phyloP scores from a whole-genome alignment of 495 filamentous ascomycete genomes.

The Thozetella sp. region DNA sequence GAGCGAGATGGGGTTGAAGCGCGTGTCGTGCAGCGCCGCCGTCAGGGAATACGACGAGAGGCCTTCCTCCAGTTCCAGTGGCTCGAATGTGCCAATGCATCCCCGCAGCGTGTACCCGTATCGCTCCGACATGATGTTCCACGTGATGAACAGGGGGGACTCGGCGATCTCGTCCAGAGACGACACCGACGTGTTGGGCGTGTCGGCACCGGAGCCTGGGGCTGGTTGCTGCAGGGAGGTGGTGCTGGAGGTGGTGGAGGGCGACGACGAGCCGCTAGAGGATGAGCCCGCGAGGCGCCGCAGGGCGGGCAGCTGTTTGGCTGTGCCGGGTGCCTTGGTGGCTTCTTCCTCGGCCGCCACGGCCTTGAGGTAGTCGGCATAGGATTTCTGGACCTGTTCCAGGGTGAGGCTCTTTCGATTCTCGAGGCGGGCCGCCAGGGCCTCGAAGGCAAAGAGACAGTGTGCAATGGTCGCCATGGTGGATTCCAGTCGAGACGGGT shows the following conservation, averaged over 20 bases:
- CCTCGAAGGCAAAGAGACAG: constrained; percentile 92
- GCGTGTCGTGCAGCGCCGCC: constrained; percentile 85
- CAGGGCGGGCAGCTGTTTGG: constrained; percentile 39
- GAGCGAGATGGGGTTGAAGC: constrained; percentile 74
- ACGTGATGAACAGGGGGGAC: constrained; percentile 89
- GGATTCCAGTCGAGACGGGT: too few relatives aligned
- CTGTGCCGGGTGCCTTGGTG: constrained; percentile 15
- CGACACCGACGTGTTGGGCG: constrained; percentile 35
- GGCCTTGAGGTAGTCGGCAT: constrained; percentile 53
- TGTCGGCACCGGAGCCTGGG: constrained; percentile 17
- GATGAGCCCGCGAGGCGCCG: constrained; percentile 30
- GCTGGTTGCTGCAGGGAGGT: constrained; percentile 17
- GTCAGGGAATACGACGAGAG: constrained; percentile 83
- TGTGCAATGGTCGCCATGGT: constrained; percentile 82
- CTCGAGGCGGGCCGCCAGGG: constrained; percentile 58
- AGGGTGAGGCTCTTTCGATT: constrained; percentile 52
- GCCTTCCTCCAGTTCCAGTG: constrained; percentile 71
- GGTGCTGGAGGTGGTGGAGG: constrained; percentile 22
- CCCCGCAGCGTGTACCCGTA: constrained; percentile 73
- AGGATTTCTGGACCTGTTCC: constrained; percentile 69
- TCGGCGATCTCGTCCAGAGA: constrained; percentile 31
- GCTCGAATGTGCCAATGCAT: constrained; percentile 95
- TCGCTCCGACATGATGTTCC: constrained; percentile 72
- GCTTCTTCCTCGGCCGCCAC: constrained; percentile 26
- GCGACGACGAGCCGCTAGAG: constrained; percentile 20